These are phyloP conservation scores for Trichosporon sp. DNA, from an alignment of 1,284 basidiomycete genomes.

Conservation along the genomic window DNA sequence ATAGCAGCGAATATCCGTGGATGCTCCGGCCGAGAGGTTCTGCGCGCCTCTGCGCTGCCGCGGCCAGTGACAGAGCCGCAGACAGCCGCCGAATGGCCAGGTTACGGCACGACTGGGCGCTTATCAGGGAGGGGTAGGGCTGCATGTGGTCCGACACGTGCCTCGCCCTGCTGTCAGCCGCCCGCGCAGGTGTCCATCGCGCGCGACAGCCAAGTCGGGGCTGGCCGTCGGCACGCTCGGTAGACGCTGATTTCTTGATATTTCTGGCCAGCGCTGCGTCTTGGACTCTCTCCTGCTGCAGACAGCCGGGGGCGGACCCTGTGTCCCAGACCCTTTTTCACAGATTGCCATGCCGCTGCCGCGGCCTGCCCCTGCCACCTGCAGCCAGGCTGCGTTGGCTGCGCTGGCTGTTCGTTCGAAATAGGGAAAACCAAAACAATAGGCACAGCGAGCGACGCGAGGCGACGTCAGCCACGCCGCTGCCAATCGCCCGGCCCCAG, in stretches of 20 bases:
- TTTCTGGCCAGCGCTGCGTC: not conserved
- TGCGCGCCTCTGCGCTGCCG: not conserved
- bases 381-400: too few species aligned
- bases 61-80: not conserved
- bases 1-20: not conserved
- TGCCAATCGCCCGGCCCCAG: not conserved
- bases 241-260: not conserved
- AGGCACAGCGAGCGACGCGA: not conserved
- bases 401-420: not conserved
- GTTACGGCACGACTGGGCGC: not conserved
- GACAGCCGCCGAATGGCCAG: not conserved
- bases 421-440: not conserved
- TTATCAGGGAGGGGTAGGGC: not conserved
- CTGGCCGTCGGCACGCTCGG: not conserved
- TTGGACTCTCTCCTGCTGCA: too few species aligned
- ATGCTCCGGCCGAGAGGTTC: constrained; percentile 2
- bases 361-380: too few species aligned
- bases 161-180: not conserved
- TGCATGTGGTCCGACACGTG: not conserved
- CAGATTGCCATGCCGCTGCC: not conserved
- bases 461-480: not conserved
- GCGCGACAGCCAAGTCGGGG: not conserved
- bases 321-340: not conserved
- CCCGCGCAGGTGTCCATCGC: not conserved
- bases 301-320: not conserved